Percentiles rank a stretch among this genome's conserved stretches.
These are phyloP conservation scores for Pythium grandisporangium DNA, from an alignment of 352 stramenopile species.

Conservation along the genomic window DNA sequence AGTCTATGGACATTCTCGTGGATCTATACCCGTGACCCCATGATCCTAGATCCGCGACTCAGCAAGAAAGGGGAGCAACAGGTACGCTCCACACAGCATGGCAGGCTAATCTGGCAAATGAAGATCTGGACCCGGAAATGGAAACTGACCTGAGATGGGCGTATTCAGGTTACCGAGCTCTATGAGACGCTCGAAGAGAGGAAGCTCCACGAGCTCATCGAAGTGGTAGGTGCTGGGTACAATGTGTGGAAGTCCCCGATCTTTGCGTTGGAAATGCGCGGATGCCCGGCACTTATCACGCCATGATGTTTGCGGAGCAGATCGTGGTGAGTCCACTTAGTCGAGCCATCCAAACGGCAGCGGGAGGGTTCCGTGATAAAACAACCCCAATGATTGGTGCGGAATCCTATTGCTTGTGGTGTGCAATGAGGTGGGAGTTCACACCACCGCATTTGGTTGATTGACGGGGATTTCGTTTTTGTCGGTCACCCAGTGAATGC, in stretches of 20 bases:
- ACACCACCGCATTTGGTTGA: too few relatives aligned
- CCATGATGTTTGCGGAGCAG: too few relatives aligned
- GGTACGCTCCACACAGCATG: slow-evolving; percentile 13
- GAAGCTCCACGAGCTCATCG: slow-evolving; percentile 46
- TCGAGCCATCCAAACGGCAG: slow-evolving; percentile 75
- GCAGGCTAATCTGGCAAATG: not conserved
- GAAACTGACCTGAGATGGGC: too few relatives aligned
- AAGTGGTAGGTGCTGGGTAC: slow-evolving; percentile 47
- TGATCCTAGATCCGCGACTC: slow-evolving; percentile 76
- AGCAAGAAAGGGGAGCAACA: slow-evolving; percentile 65
- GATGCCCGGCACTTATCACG: too few relatives aligned
- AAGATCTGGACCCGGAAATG: not conserved
- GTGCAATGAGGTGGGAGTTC: too few relatives aligned
- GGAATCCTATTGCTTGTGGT: not conserved
- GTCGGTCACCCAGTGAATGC: slow-evolving; percentile 42
- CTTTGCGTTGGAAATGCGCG: too few relatives aligned
- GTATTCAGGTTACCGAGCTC: slow-evolving; percentile 37
- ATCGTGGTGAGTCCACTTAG: slow-evolving; percentile 79
- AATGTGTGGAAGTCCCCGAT: too few relatives aligned
- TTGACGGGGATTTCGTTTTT: too few relatives aligned
- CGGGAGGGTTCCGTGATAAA: slow-evolving; percentile 41
- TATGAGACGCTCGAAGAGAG: slow-evolving; percentile 22
- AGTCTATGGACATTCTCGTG: slow-evolving; percentile 81
- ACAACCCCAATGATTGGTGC: slow-evolving; percentile 50
- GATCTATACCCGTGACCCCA: slow-evolving; percentile 77